Evolutionary conservation across 257 asterid species (phyloP).

Genomic region (Thymus mandschuricus): DNA sequence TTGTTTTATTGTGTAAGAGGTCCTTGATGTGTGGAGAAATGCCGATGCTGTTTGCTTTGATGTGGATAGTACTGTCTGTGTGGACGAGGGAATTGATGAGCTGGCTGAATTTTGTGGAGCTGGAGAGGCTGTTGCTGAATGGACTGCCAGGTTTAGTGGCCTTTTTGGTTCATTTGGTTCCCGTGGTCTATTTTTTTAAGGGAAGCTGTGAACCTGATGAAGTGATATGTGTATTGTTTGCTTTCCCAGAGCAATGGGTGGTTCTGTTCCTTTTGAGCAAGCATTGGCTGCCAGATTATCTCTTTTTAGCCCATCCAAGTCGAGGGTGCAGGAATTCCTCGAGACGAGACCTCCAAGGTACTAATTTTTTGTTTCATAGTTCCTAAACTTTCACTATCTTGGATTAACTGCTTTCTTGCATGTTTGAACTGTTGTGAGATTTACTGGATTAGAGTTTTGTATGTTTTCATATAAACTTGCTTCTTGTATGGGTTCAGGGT

Average conservation of each 20-base stretch:
- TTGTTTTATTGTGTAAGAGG: slow-evolving; percentile 56
- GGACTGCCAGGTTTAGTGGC: slow-evolving; percentile 77
- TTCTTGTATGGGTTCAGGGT: too few species aligned
- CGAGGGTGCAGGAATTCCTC: slow-evolving; percentile 79
- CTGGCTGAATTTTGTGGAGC: slow-evolving; percentile 98
- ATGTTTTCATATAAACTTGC: neutral
- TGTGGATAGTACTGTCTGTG: slow-evolving; percentile 95
- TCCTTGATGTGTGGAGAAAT: slow-evolving; percentile 71
- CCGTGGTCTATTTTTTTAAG: neutral
- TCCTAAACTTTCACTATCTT: slow-evolving; percentile 4
- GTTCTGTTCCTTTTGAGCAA: slow-evolving; percentile 93
- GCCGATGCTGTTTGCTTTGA: slow-evolving; percentile 91
- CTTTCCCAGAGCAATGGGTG: slow-evolving; percentile 85
- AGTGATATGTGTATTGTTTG: slow-evolving; percentile 19
- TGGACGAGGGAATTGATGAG: slow-evolving; percentile 98
- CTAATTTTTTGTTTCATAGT: slow-evolving; percentile 11
- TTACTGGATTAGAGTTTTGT: neutral
- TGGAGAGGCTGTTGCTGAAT: slow-evolving; percentile 92
- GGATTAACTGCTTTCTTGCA: slow-evolving; percentile 10
- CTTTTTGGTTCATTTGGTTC: neutral
- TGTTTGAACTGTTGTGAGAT: neutral
- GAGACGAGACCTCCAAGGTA: slow-evolving; percentile 87
- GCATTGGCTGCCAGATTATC: slow-evolving; percentile 92
- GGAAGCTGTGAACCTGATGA: neutral
- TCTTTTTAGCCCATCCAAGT: slow-evolving; percentile 72